phyloP scores from a whole-genome alignment of 1,284 basidiomycete species.

The Fomitopsis pinicola region DNA sequence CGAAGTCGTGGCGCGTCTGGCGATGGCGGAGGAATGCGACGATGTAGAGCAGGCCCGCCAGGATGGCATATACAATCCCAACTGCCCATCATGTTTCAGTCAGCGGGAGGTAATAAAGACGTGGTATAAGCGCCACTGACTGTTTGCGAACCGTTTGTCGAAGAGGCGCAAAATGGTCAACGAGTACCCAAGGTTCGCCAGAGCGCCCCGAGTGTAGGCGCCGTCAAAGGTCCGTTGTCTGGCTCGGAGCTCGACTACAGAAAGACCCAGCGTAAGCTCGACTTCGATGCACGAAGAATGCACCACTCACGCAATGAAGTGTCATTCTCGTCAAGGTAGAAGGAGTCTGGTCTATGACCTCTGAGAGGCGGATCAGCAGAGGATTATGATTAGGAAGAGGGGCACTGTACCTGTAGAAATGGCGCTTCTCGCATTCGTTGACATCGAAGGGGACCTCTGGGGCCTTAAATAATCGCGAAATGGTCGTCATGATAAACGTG shows the following conservation, averaged over 20 bases:
- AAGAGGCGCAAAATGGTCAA: conserved; percentile 76
- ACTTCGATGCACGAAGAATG: not conserved
- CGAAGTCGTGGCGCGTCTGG: conserved; percentile 70
- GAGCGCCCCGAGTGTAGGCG: conserved; percentile 73
- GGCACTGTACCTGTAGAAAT: not conserved
- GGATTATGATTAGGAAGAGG: not conserved
- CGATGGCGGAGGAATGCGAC: conserved; percentile 58
- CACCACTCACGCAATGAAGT: conserved; percentile 39
- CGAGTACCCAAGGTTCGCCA: conserved; percentile 72
- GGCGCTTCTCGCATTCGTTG: not conserved
- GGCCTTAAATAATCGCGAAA: not conserved
- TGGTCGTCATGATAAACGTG: not conserved
- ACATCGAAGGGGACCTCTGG: not conserved
- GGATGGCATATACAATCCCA: conserved; percentile 66
- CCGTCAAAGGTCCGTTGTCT: conserved; percentile 79
- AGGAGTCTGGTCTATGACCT: conserved; percentile 57
- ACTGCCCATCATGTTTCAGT: conserved; percentile 36
- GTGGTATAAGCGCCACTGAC: conserved; percentile 35
- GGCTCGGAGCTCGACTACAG: conserved; percentile 63
- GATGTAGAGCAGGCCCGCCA: conserved; percentile 56
- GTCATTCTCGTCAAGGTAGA: conserved; percentile 43
- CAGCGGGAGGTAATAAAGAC: not conserved
- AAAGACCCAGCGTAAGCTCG: not conserved
- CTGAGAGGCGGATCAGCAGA: conserved; percentile 27
- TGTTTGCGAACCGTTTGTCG: conserved; percentile 64